Conservation (phyloP, 805 yeast genomes). For the Kuraishia molischiana region DNA sequence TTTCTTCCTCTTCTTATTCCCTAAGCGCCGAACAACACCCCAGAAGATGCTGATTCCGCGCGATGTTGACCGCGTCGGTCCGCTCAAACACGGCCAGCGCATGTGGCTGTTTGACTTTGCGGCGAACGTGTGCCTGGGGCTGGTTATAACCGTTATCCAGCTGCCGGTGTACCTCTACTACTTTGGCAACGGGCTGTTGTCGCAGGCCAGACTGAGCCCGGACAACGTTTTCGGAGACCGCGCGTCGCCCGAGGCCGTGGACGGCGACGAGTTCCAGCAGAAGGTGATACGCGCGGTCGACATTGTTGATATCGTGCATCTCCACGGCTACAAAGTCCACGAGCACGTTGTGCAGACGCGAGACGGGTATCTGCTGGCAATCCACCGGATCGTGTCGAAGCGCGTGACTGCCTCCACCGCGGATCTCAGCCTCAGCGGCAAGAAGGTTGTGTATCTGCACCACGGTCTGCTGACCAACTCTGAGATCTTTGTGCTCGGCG, state of each 20-base stretch:
- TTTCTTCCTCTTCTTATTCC: no score
- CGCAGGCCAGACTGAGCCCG: neutral
- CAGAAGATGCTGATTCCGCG: no score
- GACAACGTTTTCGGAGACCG: neutral
- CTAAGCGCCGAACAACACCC: no score
- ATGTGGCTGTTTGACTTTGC: no score
- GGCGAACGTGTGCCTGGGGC: neutral
- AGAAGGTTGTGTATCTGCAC: conserved; percentile 64
- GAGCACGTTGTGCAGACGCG: conserved; percentile 70
- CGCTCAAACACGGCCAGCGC: no score
- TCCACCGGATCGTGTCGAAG: conserved; percentile 50
- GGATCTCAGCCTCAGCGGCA: conserved; percentile 1
- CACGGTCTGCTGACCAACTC: conserved; percentile 89
- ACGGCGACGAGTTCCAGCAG: neutral
- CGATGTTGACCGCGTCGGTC: no score
- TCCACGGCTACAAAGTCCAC: conserved; percentile 57
- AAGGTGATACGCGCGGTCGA: conserved; percentile 15
- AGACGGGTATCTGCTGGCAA: conserved; percentile 70
- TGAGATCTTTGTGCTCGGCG: conserved; percentile 52
- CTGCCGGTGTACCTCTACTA: neutral
- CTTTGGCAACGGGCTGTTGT: neutral
- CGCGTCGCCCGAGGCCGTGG: neutral
- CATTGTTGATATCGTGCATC: conserved; percentile 21
- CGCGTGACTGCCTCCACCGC: conserved; percentile 4
- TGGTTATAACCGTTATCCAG: neutral